Evolutionary conservation across 2,329 filamentous ascomycete species (phyloP), one percentile per base, ranked within the genome.

Genomic region (Microcera coccophila): DNA sequence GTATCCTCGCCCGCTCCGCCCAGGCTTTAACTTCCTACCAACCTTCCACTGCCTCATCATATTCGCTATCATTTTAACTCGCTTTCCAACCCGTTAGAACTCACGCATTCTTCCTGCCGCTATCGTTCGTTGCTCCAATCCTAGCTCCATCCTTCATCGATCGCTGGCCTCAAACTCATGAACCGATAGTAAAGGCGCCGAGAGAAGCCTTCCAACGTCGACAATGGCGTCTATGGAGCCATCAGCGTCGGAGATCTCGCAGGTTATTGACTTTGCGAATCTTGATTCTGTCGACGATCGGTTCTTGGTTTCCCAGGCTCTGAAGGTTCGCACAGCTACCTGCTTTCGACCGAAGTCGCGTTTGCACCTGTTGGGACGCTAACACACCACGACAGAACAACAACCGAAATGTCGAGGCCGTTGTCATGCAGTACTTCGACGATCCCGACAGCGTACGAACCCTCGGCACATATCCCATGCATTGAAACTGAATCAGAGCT

Each of bases 391-490:
- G n/a, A 12, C 34, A 66, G 63, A 61, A 58, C 45, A 67, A 78
- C 48, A 68, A 66, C 26, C 66, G 71, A 34, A 70, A 74, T 50
- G 53, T 73, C 24, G 66, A 75, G 34, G 61, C 66, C 17, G 78
- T 81, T 2, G 58, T 76, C 1, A 68, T 68, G 42, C 73, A 80
- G 40, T 81, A 67, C 51, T 77, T 73, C 39, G 75, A 81, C 48
- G 65, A 74, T 37, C 50, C 69, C 3, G 60, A 62, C 12, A 58
- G 33, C 34, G 65, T 69, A 60, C 40, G 57, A 39, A 4, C 31
- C 37, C 21, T 15, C 22, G 10, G 33, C 17, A 24, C 34, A 19
- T n/a, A 38, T 20, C 14, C 16, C 34, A 17, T 38, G 41, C 29
- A 42, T 48, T 29, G 39, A 39, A 17, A 15, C 35, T 29, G 20